Evolutionary conservation across 768 basidiomycete species (phyloP).

Genomic region (Lentinula boryana): DNA sequence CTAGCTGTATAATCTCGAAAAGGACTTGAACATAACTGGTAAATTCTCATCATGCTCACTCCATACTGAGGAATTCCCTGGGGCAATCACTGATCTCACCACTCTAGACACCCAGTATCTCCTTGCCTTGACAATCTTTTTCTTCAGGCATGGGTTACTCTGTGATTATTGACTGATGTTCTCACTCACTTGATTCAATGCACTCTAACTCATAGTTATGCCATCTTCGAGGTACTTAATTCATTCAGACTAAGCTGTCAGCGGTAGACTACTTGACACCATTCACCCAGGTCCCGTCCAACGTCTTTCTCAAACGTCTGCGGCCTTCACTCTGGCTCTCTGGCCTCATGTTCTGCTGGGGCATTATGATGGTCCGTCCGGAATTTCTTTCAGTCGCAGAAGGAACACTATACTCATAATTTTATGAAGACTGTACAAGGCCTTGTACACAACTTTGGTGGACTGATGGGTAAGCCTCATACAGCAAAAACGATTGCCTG

Average conservation of each 20-base stretch:
- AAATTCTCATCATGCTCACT: background rate
- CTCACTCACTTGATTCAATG: constrained; percentile 10
- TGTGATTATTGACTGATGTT: background rate
- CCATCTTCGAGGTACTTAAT: constrained; percentile 54
- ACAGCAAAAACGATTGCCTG: background rate
- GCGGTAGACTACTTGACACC: background rate
- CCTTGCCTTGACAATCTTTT: constrained; percentile 56
- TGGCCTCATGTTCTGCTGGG: constrained; percentile 68
- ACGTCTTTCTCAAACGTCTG: constrained; percentile 65
- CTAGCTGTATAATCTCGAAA: constrained; percentile 60
- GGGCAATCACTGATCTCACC: constrained; percentile 29
- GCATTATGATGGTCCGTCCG: constrained; percentile 58
- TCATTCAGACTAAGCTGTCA: background rate
- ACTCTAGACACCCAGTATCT: constrained; percentile 53
- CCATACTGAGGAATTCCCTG: background rate
- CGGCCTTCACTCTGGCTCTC: constrained; percentile 78
- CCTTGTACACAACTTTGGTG: constrained; percentile 60
- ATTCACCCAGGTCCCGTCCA: constrained; percentile 53
- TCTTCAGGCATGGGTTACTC: constrained; percentile 30
- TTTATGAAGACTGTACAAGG: constrained; percentile 62
- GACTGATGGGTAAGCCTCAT: constrained; percentile 49
- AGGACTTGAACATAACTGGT: constrained; percentile 30
- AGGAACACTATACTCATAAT: background rate
- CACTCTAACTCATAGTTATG: constrained; percentile 41
- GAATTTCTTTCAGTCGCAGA: background rate